A percentile compares a stretch with the other conserved stretches of the same genome.
Conservation (phyloP, 2,329 filamentous ascomycete genomes). For the Monosporascus sp. region DNA sequence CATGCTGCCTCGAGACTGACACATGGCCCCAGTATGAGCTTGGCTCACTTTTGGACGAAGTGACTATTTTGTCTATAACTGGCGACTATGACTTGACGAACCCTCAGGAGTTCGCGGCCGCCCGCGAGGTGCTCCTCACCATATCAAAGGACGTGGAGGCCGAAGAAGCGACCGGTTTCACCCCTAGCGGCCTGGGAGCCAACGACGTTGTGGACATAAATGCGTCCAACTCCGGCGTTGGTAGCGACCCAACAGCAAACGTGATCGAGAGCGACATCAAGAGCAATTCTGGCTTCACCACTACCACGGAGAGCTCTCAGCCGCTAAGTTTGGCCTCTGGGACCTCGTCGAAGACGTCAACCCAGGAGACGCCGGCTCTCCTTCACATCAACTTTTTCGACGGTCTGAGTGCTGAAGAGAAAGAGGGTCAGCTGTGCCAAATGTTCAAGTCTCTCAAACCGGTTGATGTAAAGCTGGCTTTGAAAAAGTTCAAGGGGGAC, state of each 20-base stretch:
- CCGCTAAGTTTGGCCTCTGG: conserved; percentile 15
- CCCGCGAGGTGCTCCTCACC: conserved; percentile 55
- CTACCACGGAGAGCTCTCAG: conserved; percentile 19
- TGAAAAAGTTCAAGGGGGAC: conserved; percentile 63
- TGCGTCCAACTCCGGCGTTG: conserved; percentile 9
- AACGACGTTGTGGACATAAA: conserved; percentile 16
- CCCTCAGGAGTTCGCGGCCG: conserved; percentile 43
- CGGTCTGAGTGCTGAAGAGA: conserved; percentile 51
- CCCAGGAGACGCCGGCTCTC: conserved; percentile 17
- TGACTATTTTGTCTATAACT: conserved; percentile 69
- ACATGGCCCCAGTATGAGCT: conserved; percentile 55
- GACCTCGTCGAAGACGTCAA: conserved; percentile 16
- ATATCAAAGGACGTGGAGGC: conserved; percentile 58
- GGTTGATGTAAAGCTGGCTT: conserved; percentile 58
- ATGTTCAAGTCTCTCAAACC: conserved; percentile 68
- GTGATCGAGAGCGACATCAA: conserved; percentile 18
- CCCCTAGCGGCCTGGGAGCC: conserved; percentile 65
- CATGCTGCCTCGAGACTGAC: conserved; percentile 1
- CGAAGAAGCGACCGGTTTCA: conserved; percentile 73
- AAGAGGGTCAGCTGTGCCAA: conserved; percentile 55
- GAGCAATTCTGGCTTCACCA: conserved; percentile 20
- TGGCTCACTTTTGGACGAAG: conserved; percentile 68
- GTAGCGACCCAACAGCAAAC: conserved; percentile 2
- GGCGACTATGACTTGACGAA: conserved; percentile 64
- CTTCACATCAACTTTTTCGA: conserved; percentile 26